phyloP scores from a whole-genome alignment of 2,329 filamentous ascomycete genomes.

The Stemphylium lycopersici region DNA sequence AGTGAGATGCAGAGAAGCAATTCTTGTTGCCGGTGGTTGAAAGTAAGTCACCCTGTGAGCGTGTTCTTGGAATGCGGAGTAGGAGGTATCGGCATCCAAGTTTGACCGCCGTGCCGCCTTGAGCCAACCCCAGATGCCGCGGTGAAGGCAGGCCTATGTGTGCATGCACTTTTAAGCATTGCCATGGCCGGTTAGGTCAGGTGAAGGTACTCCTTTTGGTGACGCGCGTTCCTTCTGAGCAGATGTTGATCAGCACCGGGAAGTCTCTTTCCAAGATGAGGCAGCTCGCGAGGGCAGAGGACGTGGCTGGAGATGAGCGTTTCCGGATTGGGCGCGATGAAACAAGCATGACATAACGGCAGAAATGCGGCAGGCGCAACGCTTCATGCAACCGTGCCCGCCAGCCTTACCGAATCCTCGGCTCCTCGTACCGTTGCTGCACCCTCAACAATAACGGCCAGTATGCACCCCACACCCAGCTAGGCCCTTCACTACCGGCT shows the following conservation, averaged over 20 bases:
- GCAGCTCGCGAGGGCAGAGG: background rate
- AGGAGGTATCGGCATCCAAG: too few species aligned
- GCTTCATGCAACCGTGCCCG: background rate
- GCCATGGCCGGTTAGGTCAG: too few species aligned
- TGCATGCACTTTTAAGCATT: too few species aligned
- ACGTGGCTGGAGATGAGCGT: background rate
- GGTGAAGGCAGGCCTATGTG: too few species aligned
- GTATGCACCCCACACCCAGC: background rate
- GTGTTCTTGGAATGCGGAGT: too few species aligned
- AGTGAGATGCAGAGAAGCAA: too few species aligned
- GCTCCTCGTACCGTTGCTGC: background rate
- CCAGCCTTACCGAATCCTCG: conserved; percentile 1
- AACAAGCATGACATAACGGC: conserved; percentile 10
- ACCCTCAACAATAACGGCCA: background rate
- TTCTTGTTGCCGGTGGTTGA: too few species aligned
- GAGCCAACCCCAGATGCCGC: too few species aligned
- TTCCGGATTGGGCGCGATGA: conserved; percentile 2
- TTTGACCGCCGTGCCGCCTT: too few species aligned
- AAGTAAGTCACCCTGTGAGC: too few species aligned
- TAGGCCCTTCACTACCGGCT: background rate
- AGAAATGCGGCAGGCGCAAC: conserved; percentile 7
- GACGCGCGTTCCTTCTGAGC: background rate
- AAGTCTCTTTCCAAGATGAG: conserved; percentile 1
- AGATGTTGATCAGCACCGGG: background rate
- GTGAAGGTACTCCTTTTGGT: background rate